These are phyloP conservation scores for Linderina pennispora DNA, from an alignment of 192 early-diverging fungal species.

Conservation along the genomic window DNA sequence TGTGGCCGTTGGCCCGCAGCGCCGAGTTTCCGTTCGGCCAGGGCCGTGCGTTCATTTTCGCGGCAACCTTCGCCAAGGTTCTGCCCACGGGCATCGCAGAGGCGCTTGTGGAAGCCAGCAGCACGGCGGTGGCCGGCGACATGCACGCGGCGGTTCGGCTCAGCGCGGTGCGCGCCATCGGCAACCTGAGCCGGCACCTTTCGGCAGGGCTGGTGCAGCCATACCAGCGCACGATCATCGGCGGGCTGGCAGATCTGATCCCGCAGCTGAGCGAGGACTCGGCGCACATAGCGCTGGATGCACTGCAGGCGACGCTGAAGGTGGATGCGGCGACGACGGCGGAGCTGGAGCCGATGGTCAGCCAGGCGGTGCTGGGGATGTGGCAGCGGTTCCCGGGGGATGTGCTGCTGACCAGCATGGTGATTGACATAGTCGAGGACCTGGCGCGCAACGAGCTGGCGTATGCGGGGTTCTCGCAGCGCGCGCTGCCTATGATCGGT, in stretches of 20 bases:
- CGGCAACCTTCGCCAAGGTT: slow-evolving; percentile 67
- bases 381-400: slow-evolving; percentile 79
- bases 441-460: slow-evolving; percentile 64
- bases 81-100: slow-evolving; percentile 59
- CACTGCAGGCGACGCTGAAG: slow-evolving; percentile 41
- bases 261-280: slow-evolving; percentile 44
- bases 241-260: slow-evolving; percentile 34
- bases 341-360: slow-evolving; percentile 63
- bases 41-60: slow-evolving; percentile 87
- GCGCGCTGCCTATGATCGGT: slow-evolving; percentile 66
- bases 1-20: slow-evolving; percentile 53
- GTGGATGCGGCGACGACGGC: slow-evolving; percentile 68
- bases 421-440: slow-evolving; percentile 72
- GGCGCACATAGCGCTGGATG: slow-evolving; percentile 43
- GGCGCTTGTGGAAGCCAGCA: slow-evolving; percentile 74
- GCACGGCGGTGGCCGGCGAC: slow-evolving; percentile 52
- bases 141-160: slow-evolving; percentile 39
- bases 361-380: slow-evolving; percentile 66
- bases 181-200: slow-evolving; percentile 39
- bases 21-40: slow-evolving; percentile 74
- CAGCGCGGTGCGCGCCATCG: slow-evolving; percentile 42
- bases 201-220: slow-evolving; percentile 23
- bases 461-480: slow-evolving; percentile 59
- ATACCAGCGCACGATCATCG: slow-evolving; percentile 25
- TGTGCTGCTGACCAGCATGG: slow-evolving; percentile 64